phyloP scores from a whole-genome alignment of 2,329 filamentous ascomycete genomes.

The Xylaria multiplex region DNA sequence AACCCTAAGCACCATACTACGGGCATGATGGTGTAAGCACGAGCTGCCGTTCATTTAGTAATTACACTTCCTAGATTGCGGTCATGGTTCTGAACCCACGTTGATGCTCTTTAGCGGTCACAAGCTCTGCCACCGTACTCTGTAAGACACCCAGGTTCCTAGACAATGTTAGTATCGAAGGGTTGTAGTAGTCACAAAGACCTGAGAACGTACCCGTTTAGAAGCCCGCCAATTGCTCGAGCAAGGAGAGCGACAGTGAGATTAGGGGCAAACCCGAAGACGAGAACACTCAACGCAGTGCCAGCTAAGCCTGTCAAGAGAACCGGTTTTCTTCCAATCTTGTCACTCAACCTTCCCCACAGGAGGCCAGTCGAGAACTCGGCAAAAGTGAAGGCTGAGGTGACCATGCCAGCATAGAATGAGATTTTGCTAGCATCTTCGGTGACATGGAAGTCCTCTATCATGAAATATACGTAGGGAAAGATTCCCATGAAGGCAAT shows the following conservation, averaged over 20 bases:
- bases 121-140: constrained; percentile 92
- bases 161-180: constrained; percentile 42
- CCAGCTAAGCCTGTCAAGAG: constrained; percentile 88
- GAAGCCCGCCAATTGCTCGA: constrained; percentile 85
- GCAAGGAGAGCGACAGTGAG: constrained; percentile 85
- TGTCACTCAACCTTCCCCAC: constrained; percentile 94
- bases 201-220: constrained; percentile 77
- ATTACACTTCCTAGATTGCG: background rate
- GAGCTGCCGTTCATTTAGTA: constrained; percentile 64
- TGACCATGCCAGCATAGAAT: constrained; percentile 94
- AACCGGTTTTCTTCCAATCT: constrained; percentile 90
- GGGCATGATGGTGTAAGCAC: constrained; percentile 97
- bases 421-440: constrained; percentile 82
- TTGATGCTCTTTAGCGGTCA: constrained; percentile 93
- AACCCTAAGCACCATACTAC: constrained; percentile 97
- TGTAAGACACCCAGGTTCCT: constrained; percentile 95
- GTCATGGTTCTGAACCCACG: constrained; percentile 62
- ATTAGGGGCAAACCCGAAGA: constrained; percentile 90
- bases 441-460: constrained; percentile 88
- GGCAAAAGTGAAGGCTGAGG: constrained; percentile 93
- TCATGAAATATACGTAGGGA: constrained; percentile 98
- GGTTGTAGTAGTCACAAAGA: constrained; percentile 37
- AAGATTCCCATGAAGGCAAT: constrained; percentile 99
- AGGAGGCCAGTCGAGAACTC: constrained; percentile 93
- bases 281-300: constrained; percentile 89